Conservation (phyloP, 768 basidiomycete genomes). For the Lyophyllum shimeji region DNA sequence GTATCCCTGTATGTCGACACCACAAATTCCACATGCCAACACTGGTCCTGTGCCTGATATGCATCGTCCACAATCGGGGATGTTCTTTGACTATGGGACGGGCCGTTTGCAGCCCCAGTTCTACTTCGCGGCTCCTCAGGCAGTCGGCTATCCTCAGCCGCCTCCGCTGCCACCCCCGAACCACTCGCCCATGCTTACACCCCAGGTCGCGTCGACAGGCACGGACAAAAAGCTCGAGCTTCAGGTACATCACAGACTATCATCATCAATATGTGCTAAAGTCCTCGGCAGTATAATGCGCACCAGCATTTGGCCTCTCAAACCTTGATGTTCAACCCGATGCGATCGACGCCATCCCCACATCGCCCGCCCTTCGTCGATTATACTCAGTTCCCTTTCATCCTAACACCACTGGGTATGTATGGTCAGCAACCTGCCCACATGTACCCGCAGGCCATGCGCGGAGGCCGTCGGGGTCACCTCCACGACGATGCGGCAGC, state of each 20-base stretch:
- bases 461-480: conserved; percentile 47
- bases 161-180: conserved; percentile 5
- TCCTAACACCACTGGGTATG: conserved; percentile 38
- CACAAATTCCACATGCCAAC: conserved; percentile 24
- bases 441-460: conserved; percentile 36
- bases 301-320: conserved; percentile 46
- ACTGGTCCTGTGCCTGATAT: conserved; percentile 36
- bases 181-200: conserved; percentile 53
- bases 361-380: conserved; percentile 51
- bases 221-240: conserved; percentile 57
- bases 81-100: conserved; percentile 61
- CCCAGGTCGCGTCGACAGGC: conserved; percentile 43
- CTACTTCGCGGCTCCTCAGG: conserved; percentile 57
- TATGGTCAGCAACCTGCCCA: conserved; percentile 42
- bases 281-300: conserved; percentile 36
- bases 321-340: conserved; percentile 39
- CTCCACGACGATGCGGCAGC: conserved; percentile 28
- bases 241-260: conserved; percentile 40
- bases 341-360: conserved; percentile 42
- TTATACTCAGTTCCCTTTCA: conserved; percentile 47
- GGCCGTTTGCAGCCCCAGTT: conserved; percentile 56
- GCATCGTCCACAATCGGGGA: conserved; percentile 46
- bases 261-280: conserved; percentile 7
- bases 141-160: conserved; percentile 57
- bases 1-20: conserved; percentile 36